phyloP scores from a whole-genome alignment of 306 rosid species.

The Ormosia semicastrata region DNA sequence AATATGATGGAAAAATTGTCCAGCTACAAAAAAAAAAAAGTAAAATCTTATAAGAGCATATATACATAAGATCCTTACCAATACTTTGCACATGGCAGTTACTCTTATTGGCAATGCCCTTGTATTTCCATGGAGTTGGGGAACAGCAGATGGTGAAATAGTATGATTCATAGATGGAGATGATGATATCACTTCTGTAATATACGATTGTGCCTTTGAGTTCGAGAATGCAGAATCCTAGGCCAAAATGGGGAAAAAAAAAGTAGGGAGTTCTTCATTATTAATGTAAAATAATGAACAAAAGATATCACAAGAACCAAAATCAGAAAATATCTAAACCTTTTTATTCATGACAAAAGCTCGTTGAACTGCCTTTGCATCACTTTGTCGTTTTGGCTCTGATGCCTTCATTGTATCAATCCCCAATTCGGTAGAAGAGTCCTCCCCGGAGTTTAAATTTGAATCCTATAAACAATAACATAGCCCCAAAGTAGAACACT shows the following conservation, averaged over 20 bases:
- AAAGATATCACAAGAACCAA: not conserved
- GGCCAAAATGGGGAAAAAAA: not conserved
- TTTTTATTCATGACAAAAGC: constrained; percentile 64
- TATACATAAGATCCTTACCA: constrained; percentile 60
- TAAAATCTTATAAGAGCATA: not conserved
- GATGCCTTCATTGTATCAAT: constrained; percentile 42
- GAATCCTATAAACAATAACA: constrained; percentile 33
- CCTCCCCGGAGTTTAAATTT: constrained; percentile 65
- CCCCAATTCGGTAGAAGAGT: constrained; percentile 55
- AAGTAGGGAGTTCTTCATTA: constrained; percentile 5
- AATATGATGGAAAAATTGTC: not conserved
- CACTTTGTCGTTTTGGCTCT: constrained; percentile 71
- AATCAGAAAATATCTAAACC: constrained; percentile 46
- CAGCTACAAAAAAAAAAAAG: not conserved
- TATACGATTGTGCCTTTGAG: constrained; percentile 66
- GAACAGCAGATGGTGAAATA: constrained; percentile 48
- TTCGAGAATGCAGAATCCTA: constrained; percentile 75
- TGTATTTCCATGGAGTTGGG: constrained; percentile 64
- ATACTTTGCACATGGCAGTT: constrained; percentile 78
- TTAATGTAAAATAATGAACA: not conserved
- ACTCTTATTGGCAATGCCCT: constrained; percentile 74
- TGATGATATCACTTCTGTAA: constrained; percentile 58
- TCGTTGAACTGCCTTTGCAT: constrained; percentile 88
- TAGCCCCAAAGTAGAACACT: constrained; percentile 12
- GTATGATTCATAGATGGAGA: constrained; percentile 57